Conservation (phyloP, 2,329 filamentous ascomycete genomes). For the Fusarium musae region DNA sequence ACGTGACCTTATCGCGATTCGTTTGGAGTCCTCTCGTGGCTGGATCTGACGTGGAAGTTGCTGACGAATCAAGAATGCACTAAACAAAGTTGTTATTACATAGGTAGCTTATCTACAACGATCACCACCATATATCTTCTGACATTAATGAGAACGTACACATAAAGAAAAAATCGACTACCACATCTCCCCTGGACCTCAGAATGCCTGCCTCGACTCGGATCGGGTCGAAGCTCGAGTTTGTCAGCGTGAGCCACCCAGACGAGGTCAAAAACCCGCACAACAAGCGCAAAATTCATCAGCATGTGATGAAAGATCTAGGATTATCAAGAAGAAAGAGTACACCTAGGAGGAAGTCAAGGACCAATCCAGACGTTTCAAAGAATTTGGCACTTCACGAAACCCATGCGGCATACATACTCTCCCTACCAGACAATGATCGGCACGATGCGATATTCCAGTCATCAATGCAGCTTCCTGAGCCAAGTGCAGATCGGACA, state of each 20-base stretch:
- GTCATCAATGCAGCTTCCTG: not conserved
- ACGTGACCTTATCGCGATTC: not conserved
- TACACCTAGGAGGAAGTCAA: not conserved
- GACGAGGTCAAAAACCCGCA: not conserved
- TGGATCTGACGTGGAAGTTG: not conserved
- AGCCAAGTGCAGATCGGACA: not conserved
- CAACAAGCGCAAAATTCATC: constrained; percentile 2
- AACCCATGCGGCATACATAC: too few relatives aligned
- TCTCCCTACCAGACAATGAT: not conserved
- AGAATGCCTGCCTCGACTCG: not conserved
- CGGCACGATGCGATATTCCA: not conserved
- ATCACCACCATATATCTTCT: not conserved
- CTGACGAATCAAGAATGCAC: not conserved
- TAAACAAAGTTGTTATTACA: not conserved
- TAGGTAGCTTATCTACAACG: not conserved
- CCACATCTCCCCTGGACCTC: not conserved
- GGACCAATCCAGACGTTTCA: not conserved
- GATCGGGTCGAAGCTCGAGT: not conserved
- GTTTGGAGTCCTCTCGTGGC: not conserved
- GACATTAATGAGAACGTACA: too few relatives aligned
- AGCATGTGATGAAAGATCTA: constrained; percentile 10
- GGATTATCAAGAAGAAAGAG: not conserved
- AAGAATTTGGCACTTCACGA: not conserved
- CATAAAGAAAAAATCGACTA: too few relatives aligned
- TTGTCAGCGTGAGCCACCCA: constrained; percentile 2